phyloP scores from a whole-genome alignment of 768 basidiomycete genomes.

The Amanita pallidorosea region DNA sequence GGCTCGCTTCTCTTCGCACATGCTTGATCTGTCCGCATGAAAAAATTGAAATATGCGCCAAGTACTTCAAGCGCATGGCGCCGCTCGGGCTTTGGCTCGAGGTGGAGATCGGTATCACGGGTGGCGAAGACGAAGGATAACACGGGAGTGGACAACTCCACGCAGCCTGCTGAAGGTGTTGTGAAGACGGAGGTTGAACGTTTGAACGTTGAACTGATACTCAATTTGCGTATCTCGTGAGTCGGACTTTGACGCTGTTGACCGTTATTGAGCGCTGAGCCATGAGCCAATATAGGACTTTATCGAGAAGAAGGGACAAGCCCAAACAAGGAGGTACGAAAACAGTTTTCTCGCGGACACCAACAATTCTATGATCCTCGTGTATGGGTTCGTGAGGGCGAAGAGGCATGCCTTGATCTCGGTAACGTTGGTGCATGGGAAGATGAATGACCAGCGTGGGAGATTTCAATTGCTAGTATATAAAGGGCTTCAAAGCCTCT shows the following conservation, averaged over 20 bases:
- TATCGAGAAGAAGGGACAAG: conserved; percentile 82
- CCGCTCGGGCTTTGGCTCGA: conserved; percentile 92
- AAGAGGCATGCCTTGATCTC: conserved; percentile 89
- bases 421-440: conserved; percentile 54
- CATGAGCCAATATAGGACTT: conserved; percentile 58
- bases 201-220: conserved; percentile 99
- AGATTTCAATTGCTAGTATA: too few relatives aligned
- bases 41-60: conserved; percentile 87
- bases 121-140: conserved; percentile 99
- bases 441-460: too few relatives aligned
- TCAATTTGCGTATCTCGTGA: conserved; percentile 83
- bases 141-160: conserved; percentile 89
- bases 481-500: too few relatives aligned
- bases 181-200: too few relatives aligned
- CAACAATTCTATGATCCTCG: conserved; percentile 84
- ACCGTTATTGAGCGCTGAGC: background rate
- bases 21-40: conserved; percentile 97
- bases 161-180: conserved; percentile 96
- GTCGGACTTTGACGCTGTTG: background rate
- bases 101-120: conserved; percentile 99
- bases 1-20: conserved; percentile 92
- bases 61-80: conserved; percentile 95
- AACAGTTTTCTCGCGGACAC: background rate
- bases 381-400: conserved; percentile 97
- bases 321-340: conserved; percentile 93